A percentile compares a stretch with the other conserved stretches of the same genome.
Evolutionary conservation across 495 filamentous ascomycete genomes (phyloP).

Genomic region (Trichoderma asperelloides): DNA sequence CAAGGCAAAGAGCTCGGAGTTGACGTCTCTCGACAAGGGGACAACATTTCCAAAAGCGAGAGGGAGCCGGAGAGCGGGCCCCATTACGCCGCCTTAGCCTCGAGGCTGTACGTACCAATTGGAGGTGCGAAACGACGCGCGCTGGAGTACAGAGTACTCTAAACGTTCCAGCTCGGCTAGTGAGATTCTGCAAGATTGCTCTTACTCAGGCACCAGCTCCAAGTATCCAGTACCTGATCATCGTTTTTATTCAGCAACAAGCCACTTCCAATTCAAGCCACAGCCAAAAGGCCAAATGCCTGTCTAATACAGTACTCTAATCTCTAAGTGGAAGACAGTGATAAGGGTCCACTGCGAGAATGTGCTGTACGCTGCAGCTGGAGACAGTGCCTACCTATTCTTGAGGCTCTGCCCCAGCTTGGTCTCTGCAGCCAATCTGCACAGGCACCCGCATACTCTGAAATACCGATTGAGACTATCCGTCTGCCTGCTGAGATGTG

Average conservation of each 20-base stretch:
- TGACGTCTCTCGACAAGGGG: not conserved
- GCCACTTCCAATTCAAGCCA: not conserved
- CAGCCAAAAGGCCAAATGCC: not conserved
- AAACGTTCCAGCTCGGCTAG: not conserved
- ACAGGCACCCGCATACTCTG: no score
- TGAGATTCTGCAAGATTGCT: not conserved
- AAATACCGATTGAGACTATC: no score
- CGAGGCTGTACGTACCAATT: not conserved
- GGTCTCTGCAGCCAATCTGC: no score
- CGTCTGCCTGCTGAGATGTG: no score
- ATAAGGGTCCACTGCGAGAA: no score
- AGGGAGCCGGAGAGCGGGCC: conserved; percentile 1
- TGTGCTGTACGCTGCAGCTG: no score
- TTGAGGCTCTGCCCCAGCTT: no score
- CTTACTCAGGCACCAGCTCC: not conserved
- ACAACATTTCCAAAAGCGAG: conserved; percentile 7
- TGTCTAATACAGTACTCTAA: not conserved
- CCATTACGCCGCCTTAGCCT: conserved; percentile 5
- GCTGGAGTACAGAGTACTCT: not conserved
- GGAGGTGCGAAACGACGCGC: not conserved
- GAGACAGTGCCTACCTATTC: no score
- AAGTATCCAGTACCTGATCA: not conserved
- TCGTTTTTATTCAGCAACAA: not conserved
- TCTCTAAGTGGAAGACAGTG: not conserved
- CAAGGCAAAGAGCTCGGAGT: not conserved